Conservation (phyloP, 208 protist species). For the Naegleria lovaniensis region DNA sequence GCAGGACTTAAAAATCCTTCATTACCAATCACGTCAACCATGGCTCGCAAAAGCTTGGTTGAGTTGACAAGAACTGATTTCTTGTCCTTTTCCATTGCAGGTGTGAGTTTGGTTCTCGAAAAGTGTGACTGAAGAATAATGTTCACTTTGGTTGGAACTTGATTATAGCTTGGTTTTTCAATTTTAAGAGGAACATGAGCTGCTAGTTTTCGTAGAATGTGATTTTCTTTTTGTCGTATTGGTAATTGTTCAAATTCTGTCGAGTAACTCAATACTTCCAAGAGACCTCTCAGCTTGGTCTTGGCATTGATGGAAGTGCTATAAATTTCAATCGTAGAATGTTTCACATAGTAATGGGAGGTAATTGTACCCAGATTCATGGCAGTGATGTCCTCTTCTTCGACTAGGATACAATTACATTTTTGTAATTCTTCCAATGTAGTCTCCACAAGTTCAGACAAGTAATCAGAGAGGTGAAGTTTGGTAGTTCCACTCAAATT, state of each 20-base stretch:
- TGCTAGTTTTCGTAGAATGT: constrained; percentile 51
- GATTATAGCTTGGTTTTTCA: constrained; percentile 46
- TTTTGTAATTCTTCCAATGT: constrained; percentile 59
- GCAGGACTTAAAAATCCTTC: constrained; percentile 65
- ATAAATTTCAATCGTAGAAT: constrained; percentile 78
- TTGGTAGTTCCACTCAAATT: constrained; percentile 53
- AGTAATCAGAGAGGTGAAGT: constrained; percentile 67
- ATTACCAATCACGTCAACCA: constrained; percentile 73
- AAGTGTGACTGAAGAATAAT: constrained; percentile 67
- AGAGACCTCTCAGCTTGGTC: constrained; percentile 63
- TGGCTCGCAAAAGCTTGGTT: constrained; percentile 44
- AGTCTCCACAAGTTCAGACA: constrained; percentile 78
- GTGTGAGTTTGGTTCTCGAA: constrained; percentile 13
- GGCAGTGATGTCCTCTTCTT: constrained; percentile 52
- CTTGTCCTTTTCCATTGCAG: not conserved
- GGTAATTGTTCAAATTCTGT: constrained; percentile 61
- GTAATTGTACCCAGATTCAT: constrained; percentile 75
- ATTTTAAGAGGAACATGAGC: constrained; percentile 54
- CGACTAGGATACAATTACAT: constrained; percentile 61
- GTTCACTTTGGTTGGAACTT: constrained; percentile 67
- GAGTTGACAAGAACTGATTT: not conserved
- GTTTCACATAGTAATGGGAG: constrained; percentile 70
- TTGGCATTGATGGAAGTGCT: constrained; percentile 48
- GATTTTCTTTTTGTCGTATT: constrained; percentile 61
- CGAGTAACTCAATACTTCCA: constrained; percentile 66